phyloP scores from a whole-genome alignment of 345 rosid species.

The Syzygium grande region DNA sequence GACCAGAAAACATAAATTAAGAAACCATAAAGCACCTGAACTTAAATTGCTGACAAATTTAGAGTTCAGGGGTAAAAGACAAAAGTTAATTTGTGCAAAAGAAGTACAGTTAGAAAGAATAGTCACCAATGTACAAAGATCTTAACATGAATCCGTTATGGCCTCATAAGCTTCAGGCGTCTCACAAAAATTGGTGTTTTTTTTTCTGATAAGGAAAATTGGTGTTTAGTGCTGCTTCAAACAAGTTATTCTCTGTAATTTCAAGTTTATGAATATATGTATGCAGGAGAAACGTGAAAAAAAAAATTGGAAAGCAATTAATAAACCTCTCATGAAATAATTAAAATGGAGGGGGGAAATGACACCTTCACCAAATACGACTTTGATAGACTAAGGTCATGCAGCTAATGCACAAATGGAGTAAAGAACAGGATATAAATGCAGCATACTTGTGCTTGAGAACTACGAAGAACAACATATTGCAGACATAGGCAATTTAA shows the following conservation, averaged over 20 bases:
- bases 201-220: neutral
- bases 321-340: neutral
- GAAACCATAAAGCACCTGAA: neutral
- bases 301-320: neutral
- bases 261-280: neutral
- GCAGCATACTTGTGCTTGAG: neutral
- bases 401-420: neutral
- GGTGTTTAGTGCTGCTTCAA: neutral
- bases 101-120: neutral
- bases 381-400: neutral
- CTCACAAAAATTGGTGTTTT: neutral
- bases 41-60: neutral
- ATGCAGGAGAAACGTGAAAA: neutral
- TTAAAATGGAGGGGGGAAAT: neutral
- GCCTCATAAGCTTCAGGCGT: neutral
- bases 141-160: neutral
- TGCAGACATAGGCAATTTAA: neutral
- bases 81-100: neutral
- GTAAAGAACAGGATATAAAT: neutral
- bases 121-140: neutral
- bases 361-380: neutral
- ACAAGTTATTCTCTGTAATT: neutral
- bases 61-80: neutral
- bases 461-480: neutral
- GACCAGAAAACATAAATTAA: neutral